Evolutionary conservation across 176 grass and related monocot species (phyloP), one percentile per base, ranked within the genome.

Genomic region (Rhipidocladum racemiflorum): DNA sequence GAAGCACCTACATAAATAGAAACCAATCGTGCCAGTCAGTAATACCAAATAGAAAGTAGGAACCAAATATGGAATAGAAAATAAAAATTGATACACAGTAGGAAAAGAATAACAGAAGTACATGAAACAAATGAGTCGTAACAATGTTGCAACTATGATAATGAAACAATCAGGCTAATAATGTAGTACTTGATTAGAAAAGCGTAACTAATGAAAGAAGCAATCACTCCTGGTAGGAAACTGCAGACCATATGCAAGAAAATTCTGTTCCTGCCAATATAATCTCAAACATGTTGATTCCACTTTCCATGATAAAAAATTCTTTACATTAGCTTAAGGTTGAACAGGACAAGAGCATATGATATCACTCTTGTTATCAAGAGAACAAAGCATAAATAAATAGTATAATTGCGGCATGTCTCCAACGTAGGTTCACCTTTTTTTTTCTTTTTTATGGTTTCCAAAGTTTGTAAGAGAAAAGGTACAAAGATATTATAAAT

Each of bases 1-100:
- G 87, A 57, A 98, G 91, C 50, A 98, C 95, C 95, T 98, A 81
- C 21, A 88, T n/a, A 77, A 83, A 32, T 55, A 70, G 24, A 87
- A 84, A 45, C 32, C 15, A 65, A 61, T 54, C 32, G 11, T 78
- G 27, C 42, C 42, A 35, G 63, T 84, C 66, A 85, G 72, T 40
- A 72, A 85, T 69, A 62, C 27, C 64, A 21, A 76, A 70, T 18
- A 75, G 20, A 43, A 81, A 81, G 63, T 18, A 75, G 20, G 53
- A 81, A 81, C 18, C 17, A 54, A 57, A 21, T 17, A 65, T 10
- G 9, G 42, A 44, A 44, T 13, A 44, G 42, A 12, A 44, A 44
- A 12, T 12, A 12, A 44, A 44, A 44, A 44, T 44, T 44, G 42
- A 10, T 44, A 44, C 10, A 0, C 50, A 68, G 39, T 17, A 27